Percentiles rank a stretch among this genome's conserved stretches.
Evolutionary conservation across 1,139 yeast species (phyloP).

Genomic region (Blastobotrys ciferrii): DNA sequence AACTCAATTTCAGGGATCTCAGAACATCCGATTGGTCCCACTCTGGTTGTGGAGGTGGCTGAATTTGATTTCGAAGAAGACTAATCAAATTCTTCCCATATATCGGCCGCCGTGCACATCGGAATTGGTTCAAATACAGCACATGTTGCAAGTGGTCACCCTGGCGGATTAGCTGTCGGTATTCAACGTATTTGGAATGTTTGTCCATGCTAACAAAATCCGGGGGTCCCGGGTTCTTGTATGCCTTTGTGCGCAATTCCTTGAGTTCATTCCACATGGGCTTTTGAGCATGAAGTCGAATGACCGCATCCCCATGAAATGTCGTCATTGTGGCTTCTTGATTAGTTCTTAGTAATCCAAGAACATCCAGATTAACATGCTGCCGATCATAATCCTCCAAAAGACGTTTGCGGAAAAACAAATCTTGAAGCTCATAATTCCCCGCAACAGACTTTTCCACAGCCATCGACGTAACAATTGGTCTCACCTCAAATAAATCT

Average conservation of each 20-base stretch:
- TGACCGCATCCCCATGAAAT: constrained; percentile 26
- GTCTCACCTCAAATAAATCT: constrained; percentile 92
- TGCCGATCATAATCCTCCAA: constrained; percentile 30
- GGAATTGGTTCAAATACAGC: constrained; percentile 54
- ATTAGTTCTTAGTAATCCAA: constrained; percentile 59
- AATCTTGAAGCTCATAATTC: constrained; percentile 46
- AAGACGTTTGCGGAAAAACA: constrained; percentile 45
- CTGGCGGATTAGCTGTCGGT: constrained; percentile 21
- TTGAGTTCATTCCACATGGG: constrained; percentile 30
- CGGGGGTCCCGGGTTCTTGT: constrained; percentile 37
- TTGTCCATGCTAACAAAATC: constrained; percentile 53
- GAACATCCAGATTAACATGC: constrained; percentile 50
- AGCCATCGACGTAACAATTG: constrained; percentile 86
- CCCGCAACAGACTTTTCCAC: constrained; percentile 62
- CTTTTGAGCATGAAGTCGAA: constrained; percentile 42
- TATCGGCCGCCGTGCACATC: constrained; percentile 34
- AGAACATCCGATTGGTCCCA: constrained; percentile 29
- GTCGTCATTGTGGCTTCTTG: constrained; percentile 38
- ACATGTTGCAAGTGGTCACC: constrained; percentile 46
- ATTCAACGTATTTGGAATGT: constrained; percentile 58
- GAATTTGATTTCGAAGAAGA: constrained; percentile 6
- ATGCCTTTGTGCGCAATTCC: constrained; percentile 18
- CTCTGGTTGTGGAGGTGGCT: constrained; percentile 13
- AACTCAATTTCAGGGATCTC: constrained; percentile 41
- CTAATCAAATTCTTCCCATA: constrained; percentile 32